Evolutionary conservation across 208 protist genomes (phyloP).

Genomic region (Trypanosoma melophagium): DNA sequence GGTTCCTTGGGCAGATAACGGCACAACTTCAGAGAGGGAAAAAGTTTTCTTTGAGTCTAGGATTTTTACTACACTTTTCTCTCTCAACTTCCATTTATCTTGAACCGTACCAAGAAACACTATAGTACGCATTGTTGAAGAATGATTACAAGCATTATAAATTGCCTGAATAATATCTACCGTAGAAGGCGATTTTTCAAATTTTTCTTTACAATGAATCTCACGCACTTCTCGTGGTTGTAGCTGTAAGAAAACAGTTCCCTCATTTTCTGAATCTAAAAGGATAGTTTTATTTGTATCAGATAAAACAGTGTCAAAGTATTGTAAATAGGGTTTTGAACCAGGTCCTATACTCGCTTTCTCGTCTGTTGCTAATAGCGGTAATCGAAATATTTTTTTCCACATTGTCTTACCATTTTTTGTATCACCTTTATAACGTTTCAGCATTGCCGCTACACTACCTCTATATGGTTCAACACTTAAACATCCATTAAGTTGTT

Average conservation of each 20-base stretch:
- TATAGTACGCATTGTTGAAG: background rate
- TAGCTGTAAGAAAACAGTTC: no score
- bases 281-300: constrained; percentile 3
- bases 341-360: background rate
- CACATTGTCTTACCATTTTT: background rate
- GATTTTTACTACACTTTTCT: background rate
- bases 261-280: background rate
- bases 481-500: background rate
- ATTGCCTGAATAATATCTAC: background rate
- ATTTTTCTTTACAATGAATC: background rate
- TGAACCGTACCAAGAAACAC: background rate
- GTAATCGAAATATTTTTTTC: constrained; percentile 3
- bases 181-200: background rate
- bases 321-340: background rate
- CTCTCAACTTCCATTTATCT: background rate
- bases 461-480: background rate
- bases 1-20: background rate
- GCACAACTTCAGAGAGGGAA: background rate
- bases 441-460: constrained; percentile 10
- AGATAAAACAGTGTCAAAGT: constrained; percentile 3
- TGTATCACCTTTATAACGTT: background rate
- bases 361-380: background rate
- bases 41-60: background rate
- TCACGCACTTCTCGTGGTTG: no score
- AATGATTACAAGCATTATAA: background rate